These are phyloP conservation scores for Colletotrichum coccodes DNA, from an alignment of 2,329 filamentous ascomycete genomes.

Conservation along the genomic window DNA sequence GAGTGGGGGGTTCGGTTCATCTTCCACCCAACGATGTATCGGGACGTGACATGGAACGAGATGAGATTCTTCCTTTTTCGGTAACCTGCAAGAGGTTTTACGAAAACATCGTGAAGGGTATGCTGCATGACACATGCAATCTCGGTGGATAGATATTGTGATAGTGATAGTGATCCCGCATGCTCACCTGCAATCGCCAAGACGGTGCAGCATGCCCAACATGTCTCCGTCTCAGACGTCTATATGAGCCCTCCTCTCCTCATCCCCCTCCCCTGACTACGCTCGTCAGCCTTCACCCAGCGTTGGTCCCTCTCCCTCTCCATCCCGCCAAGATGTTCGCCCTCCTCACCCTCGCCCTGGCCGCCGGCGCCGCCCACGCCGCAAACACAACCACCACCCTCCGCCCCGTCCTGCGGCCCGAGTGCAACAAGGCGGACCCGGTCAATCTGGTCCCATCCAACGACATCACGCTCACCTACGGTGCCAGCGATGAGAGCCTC, in stretches of 20 bases:
- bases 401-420: slow-evolving; percentile 4
- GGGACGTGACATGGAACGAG: slow-evolving; percentile 13
- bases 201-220: neutral
- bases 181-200: neutral
- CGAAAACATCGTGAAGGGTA: slow-evolving; percentile 11
- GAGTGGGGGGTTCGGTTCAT: slow-evolving; percentile 8
- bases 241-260: slow-evolving; percentile 3
- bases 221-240: neutral
- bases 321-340: slow-evolving; percentile 18
- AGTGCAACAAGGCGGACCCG: slow-evolving; percentile 19
- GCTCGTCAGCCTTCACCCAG: neutral
- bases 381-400: slow-evolving; percentile 25
- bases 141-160: slow-evolving; percentile 6
- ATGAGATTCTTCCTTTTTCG: slow-evolving; percentile 14
- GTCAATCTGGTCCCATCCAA: slow-evolving; percentile 29
- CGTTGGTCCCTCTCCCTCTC: neutral
- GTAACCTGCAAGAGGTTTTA: neutral
- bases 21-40: no score
- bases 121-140: slow-evolving; percentile 8
- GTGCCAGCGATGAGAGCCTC: slow-evolving; percentile 54
- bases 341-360: slow-evolving; percentile 22
- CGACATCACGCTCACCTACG: slow-evolving; percentile 53
- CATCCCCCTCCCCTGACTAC: neutral
- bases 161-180: neutral
- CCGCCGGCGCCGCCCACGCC: slow-evolving; percentile 12